A percentile compares a stretch with the other conserved stretches of the same genome.
These are phyloP conservation scores for Trichoderma harzianum DNA, from an alignment of 2,329 filamentous ascomycete genomes.

Conservation along the genomic window DNA sequence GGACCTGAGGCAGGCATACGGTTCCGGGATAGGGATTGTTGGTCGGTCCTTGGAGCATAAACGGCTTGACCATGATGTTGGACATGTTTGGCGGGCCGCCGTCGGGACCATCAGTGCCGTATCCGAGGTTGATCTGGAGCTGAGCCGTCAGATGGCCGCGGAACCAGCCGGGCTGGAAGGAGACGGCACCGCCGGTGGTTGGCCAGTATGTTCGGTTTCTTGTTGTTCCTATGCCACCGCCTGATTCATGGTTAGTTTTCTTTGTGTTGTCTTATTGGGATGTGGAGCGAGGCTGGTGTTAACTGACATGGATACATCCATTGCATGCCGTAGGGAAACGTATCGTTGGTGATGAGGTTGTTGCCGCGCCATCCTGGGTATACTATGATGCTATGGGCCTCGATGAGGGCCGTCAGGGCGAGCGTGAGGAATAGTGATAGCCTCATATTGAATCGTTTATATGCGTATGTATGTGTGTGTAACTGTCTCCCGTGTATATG, in stretches of 20 bases:
- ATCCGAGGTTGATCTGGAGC: conserved; percentile 88
- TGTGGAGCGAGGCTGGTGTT: not conserved
- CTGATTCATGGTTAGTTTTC: conserved; percentile 43
- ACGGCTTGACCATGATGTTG: conserved; percentile 72
- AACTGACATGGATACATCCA: conserved; percentile 91
- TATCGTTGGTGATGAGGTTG: conserved; percentile 75
- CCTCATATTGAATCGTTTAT: conserved; percentile 40
- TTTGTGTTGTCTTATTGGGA: not conserved
- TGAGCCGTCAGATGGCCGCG: conserved; percentile 78
- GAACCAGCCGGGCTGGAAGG: conserved; percentile 95
- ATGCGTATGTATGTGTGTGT: not conserved
- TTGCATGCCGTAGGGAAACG: conserved; percentile 86
- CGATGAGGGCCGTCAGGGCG: conserved; percentile 47
- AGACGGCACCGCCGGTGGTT: conserved; percentile 76
- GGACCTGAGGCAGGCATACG: conserved; percentile 86
- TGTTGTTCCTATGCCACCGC: conserved; percentile 75
- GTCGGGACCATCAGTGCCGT: conserved; percentile 64
- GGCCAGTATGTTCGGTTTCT: conserved; percentile 92
- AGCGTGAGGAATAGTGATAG: conserved; percentile 42
- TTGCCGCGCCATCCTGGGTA: conserved; percentile 87
- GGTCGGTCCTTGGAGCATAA: conserved; percentile 77
- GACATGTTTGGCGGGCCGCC: conserved; percentile 81
- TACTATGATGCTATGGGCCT: conserved; percentile 77
- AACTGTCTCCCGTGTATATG: not conserved
- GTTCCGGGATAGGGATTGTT: conserved; percentile 84